phyloP scores from a whole-genome alignment of 768 basidiomycete species.

The Boletus edulis region DNA sequence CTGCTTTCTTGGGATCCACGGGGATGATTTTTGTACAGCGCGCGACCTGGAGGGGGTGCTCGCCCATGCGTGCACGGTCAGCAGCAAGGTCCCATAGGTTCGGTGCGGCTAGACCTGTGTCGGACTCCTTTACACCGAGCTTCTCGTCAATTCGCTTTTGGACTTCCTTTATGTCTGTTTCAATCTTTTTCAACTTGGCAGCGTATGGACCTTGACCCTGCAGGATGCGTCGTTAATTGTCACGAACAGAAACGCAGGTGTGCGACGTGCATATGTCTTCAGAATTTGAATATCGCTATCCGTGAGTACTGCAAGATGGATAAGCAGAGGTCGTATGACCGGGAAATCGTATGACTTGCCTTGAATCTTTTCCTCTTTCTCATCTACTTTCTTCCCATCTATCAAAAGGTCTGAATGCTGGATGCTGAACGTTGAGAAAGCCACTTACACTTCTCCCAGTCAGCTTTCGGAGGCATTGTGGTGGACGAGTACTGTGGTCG shows the following conservation, averaged over 20 bases:
- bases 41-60: constrained; percentile 94
- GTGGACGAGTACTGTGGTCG: constrained; percentile 22
- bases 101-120: constrained; percentile 94
- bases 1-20: constrained; percentile 70
- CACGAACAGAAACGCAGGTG: neutral
- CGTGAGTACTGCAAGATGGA: constrained; percentile 67
- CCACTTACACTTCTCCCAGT: constrained; percentile 47
- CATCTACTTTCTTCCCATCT: constrained; percentile 87
- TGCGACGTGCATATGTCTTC: constrained; percentile 83
- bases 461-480: constrained; percentile 88
- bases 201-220: constrained; percentile 99
- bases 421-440: neutral
- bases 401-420: constrained; percentile 8
- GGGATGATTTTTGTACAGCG: constrained; percentile 98
- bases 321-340: constrained; percentile 11
- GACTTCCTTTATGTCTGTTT: constrained; percentile 90
- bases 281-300: constrained; percentile 99
- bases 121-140: constrained; percentile 97
- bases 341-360: constrained; percentile 43
- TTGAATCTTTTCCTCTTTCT: constrained; percentile 91
- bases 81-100: constrained; percentile 97
- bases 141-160: constrained; percentile 98
- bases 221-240: neutral
- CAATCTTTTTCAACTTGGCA: constrained; percentile 79
- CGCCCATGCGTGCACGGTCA: constrained; percentile 87